These are phyloP conservation scores for Epichloe baconii DNA, from an alignment of 2,329 filamentous ascomycete genomes.

Conservation along the genomic window DNA sequence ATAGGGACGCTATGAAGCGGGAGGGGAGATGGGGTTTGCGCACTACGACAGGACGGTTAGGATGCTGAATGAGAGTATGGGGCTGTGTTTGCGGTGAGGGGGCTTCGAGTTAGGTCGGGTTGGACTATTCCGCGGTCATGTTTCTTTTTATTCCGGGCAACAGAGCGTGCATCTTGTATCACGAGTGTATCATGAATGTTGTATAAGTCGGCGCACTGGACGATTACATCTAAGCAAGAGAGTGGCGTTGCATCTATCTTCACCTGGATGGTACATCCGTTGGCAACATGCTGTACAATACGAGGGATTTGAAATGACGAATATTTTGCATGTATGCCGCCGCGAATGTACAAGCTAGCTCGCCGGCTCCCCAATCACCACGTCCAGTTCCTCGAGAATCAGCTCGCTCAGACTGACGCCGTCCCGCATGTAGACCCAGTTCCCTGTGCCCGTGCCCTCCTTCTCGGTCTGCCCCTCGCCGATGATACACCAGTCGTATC, in stretches of 20 bases:
- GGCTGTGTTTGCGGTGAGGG: slow-evolving; percentile 43
- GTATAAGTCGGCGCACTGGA: too few species aligned
- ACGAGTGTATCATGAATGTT: too few species aligned
- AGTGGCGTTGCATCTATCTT: too few species aligned
- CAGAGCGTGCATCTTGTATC: too few species aligned
- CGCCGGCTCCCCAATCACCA: slow-evolving; percentile 37
- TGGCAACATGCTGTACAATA: neutral
- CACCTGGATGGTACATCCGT: too few species aligned
- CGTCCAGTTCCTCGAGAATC: slow-evolving; percentile 60
- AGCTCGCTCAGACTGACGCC: slow-evolving; percentile 62
- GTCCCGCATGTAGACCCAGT: slow-evolving; percentile 84
- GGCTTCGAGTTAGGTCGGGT: too few species aligned
- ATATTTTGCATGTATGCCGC: too few species aligned
- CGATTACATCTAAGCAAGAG: too few species aligned
- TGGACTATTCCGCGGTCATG: too few species aligned
- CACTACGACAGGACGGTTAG: slow-evolving; percentile 57
- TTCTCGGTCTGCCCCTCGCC: slow-evolving; percentile 62
- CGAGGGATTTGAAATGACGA: neutral
- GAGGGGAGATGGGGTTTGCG: slow-evolving; percentile 28
- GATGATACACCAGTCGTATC: slow-evolving; percentile 75
- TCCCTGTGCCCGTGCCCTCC: slow-evolving; percentile 57
- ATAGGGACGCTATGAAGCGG: slow-evolving; percentile 10
- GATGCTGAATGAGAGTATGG: slow-evolving; percentile 65
- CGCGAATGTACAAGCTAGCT: slow-evolving; percentile 9
- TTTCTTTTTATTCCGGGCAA: too few species aligned